Conservation (phyloP, 805 yeast genomes). For the Barnettozyma salicaria region DNA sequence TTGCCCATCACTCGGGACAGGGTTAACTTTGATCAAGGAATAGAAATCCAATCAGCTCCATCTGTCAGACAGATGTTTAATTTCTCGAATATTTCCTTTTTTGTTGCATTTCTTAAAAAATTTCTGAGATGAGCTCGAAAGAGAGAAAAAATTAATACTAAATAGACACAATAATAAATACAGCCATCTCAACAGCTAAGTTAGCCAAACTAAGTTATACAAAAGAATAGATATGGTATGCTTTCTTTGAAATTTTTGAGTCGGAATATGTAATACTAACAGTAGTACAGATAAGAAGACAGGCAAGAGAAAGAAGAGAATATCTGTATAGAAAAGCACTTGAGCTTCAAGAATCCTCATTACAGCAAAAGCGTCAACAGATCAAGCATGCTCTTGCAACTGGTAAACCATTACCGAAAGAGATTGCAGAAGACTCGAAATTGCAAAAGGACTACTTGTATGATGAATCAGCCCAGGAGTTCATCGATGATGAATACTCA, state of each 20-base stretch:
- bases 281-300: slow-evolving; percentile 48
- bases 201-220: no score
- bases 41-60: no score
- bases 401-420: slow-evolving; percentile 87
- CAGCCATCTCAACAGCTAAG: no score
- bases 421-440: slow-evolving; percentile 78
- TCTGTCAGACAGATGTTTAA: no score
- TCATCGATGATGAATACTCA: slow-evolving; percentile 88
- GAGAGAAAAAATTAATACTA: slow-evolving; percentile 6
- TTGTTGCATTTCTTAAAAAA: no score
- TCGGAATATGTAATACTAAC: no score
- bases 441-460: slow-evolving; percentile 77
- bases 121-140: no score
- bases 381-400: slow-evolving; percentile 83
- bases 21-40: no score
- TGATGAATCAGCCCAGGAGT: slow-evolving; percentile 66
- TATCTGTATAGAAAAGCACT: slow-evolving; percentile 84
- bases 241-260: no score
- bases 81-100: no score
- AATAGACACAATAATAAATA: no score
- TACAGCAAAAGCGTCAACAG: slow-evolving; percentile 81
- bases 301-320: slow-evolving; percentile 95
- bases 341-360: slow-evolving; percentile 82
- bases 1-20: no score
- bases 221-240: background rate